A percentile compares a stretch with the other conserved stretches of the same genome.
phyloP scores from a whole-genome alignment of 78 protist species.

The Pigoraptor vietnamica region DNA sequence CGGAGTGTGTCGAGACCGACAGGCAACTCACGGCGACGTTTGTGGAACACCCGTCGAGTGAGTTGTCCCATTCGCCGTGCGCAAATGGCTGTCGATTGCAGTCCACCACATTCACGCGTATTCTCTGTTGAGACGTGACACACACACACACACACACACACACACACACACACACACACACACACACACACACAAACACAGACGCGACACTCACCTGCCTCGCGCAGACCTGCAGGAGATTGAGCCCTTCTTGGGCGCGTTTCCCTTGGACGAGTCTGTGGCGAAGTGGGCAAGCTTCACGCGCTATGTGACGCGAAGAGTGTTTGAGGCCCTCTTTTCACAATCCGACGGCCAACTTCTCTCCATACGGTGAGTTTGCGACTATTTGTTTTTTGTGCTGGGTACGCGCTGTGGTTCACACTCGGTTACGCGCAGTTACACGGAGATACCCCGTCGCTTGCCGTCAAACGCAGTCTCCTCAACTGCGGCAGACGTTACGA shows the following conservation, averaged over 20 bases:
- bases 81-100: not conserved
- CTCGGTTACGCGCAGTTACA: slow-evolving; percentile 5
- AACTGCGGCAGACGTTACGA: not conserved
- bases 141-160: too few relatives aligned
- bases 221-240: not conserved
- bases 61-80: too few relatives aligned
- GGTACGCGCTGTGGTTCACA: too few relatives aligned
- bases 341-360: too few relatives aligned
- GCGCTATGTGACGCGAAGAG: not conserved
- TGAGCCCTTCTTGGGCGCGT: slow-evolving; percentile 22
- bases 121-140: too few relatives aligned
- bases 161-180: too few relatives aligned
- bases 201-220: not conserved
- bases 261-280: not conserved
- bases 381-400: too few relatives aligned
- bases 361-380: too few relatives aligned
- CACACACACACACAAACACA: not conserved
- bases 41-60: not conserved
- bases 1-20: not conserved
- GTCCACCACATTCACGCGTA: too few relatives aligned
- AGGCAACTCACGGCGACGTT: not conserved
- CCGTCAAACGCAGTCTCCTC: not conserved
- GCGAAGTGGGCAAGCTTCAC: not conserved
- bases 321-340: not conserved
- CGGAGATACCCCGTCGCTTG: not conserved